Conservation (phyloP, 306 rosid genomes). For the Hylodesmum podocarpum region DNA sequence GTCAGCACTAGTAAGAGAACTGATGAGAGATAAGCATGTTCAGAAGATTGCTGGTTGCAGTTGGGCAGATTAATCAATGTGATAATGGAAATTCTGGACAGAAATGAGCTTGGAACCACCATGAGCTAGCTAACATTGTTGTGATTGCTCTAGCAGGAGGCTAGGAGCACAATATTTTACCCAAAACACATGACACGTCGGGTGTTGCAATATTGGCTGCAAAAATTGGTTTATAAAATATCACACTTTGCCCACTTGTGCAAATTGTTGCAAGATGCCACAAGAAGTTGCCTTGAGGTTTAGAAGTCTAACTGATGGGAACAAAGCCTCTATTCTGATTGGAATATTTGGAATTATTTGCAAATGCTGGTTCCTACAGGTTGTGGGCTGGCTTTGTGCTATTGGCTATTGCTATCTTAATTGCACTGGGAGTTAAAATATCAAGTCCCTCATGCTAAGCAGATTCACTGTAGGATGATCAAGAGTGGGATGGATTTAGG, state of each 20-base stretch:
- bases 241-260: neutral
- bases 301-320: neutral
- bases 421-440: too few species aligned
- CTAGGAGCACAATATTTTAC: slow-evolving; percentile 1
- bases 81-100: neutral
- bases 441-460: slow-evolving; percentile 55
- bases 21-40: slow-evolving; percentile 53
- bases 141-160: neutral
- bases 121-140: neutral
- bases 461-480: slow-evolving; percentile 68
- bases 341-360: neutral
- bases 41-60: slow-evolving; percentile 64
- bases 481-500: slow-evolving; percentile 47
- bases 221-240: neutral
- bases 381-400: neutral
- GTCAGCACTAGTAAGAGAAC: slow-evolving; percentile 57
- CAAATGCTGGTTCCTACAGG: neutral
- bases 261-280: neutral
- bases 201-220: neutral
- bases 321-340: neutral
- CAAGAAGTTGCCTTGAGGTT: neutral
- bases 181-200: neutral
- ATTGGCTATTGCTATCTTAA: neutral
- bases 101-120: slow-evolving; percentile 8
- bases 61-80: slow-evolving; percentile 48